Percentiles rank a stretch among this genome's conserved stretches.
These are phyloP conservation scores for Aspergillus ellipticus DNA, from an alignment of 495 filamentous ascomycete species.

Conservation along the genomic window DNA sequence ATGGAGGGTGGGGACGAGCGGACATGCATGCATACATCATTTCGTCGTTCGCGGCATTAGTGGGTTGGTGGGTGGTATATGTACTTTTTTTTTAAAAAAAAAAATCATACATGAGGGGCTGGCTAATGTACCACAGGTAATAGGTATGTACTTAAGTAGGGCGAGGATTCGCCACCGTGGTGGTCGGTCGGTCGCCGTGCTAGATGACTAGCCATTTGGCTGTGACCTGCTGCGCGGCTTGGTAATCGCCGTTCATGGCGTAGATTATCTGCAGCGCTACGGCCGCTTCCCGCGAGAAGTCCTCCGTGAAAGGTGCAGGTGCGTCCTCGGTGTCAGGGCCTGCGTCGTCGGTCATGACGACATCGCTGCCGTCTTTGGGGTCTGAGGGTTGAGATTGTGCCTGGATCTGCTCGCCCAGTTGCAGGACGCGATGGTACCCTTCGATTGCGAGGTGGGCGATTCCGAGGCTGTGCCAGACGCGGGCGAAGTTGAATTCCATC, in stretches of 20 bases:
- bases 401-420: conserved; percentile 42
- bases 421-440: conserved; percentile 62
- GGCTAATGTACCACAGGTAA: too few relatives aligned
- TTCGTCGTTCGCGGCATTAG: too few relatives aligned
- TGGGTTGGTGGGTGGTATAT: too few relatives aligned
- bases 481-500: conserved; percentile 83
- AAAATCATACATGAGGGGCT: too few relatives aligned
- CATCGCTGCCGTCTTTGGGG: conserved; percentile 16
- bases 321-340: conserved; percentile 5
- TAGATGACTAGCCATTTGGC: conserved; percentile 42
- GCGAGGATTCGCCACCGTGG: neutral
- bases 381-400: conserved; percentile 11
- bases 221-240: conserved; percentile 53
- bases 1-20: too few relatives aligned
- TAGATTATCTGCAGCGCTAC: conserved; percentile 69
- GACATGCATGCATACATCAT: too few relatives aligned
- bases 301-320: conserved; percentile 43
- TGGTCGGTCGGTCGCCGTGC: neutral
- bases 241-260: conserved; percentile 57
- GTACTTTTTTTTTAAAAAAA: too few relatives aligned
- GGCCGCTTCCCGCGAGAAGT: conserved; percentile 71
- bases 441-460: conserved; percentile 71
- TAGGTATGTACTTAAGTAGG: too few relatives aligned
- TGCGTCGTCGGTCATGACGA: conserved; percentile 28
- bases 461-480: conserved; percentile 77